Evolutionary conservation across 352 stramenopile species (phyloP), one percentile per base, ranked within the genome.

Genomic region (Phytophthora brassicae): DNA sequence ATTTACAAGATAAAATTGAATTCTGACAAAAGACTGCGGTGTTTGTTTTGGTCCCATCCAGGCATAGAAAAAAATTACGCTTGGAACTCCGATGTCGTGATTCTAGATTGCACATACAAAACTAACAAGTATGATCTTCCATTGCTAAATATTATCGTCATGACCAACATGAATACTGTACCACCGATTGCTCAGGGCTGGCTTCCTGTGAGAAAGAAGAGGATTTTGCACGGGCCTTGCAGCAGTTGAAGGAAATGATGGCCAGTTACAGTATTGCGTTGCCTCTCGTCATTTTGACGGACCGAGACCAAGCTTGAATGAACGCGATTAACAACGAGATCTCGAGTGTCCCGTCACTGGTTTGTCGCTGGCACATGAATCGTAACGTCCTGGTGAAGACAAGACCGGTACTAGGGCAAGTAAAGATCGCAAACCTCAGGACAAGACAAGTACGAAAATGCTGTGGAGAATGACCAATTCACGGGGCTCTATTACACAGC

Each of bases 331-430:
- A 61, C 12, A 5, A 6, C 1, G 22, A 53, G 9, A 57, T 67
- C 42, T 38, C 24, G 2, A 24, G 16, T 1, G 31, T 43, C 16
- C 26, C 36, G 45, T 41, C 33, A 6, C 13, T 58, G 1, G 31
- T 68, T 6, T 62, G 50, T 11, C 45, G 52, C 4, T 68, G 60
- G 24, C 60, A 68, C 20, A 68, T 68, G 51, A 53, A 68, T 48
- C 51, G 60, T 2, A 62, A 68, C 16, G 45, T 58, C 0, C 23
- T 60, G 6, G 33, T 33, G 0, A 55, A 65, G 8, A 35, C 57
- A 0, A 28, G 47, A 11, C 8, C 26, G 6, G 7, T 50, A 8
- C 13, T 66, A 0, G 49, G 58, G 8, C 58, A 66, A 36, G 45
- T 60, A 0, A n/a, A 28, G 6, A 41, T 59, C 9, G 7, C 11